Percentiles rank a stretch among this genome's conserved stretches.
Conservation (phyloP, 306 rosid species). For the Fagus crenata region DNA sequence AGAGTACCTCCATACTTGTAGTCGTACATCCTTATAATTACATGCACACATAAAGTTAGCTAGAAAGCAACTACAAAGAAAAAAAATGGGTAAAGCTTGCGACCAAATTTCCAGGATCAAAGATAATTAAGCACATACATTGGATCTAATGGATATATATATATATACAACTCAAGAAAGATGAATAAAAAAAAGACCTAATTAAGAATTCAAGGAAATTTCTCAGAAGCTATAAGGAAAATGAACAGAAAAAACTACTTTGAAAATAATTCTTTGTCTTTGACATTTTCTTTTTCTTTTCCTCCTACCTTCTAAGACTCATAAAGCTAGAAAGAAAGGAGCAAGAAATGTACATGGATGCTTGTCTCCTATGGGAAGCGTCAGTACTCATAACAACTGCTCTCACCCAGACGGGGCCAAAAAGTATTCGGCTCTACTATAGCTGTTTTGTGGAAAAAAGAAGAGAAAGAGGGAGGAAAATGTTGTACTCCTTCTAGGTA, state of each 20-base stretch:
- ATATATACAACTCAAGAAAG: no score
- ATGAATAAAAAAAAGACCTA: neutral
- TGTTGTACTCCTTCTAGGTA: neutral
- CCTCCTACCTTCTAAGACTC: neutral
- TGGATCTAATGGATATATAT: neutral
- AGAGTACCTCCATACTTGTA: neutral
- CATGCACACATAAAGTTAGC: neutral
- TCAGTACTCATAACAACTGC: neutral
- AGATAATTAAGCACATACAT: neutral
- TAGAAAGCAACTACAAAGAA: neutral
- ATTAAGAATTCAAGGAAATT: neutral
- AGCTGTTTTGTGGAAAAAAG: neutral
- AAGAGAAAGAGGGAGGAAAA: neutral
- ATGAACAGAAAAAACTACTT: neutral
- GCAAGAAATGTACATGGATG: neutral
- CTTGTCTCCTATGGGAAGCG: neutral
- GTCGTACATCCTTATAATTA: neutral
- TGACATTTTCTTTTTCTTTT: neutral
- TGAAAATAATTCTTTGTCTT: neutral
- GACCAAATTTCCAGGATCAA: neutral
- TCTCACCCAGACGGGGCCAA: conserved; percentile 1
- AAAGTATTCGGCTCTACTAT: neutral
- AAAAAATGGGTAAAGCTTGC: neutral
- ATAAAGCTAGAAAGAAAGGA: neutral
- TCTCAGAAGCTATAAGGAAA: neutral